Base-by-base conservation (phyloP, 257 asterid genomes). In the Solanum corneliomulleri region DNA sequence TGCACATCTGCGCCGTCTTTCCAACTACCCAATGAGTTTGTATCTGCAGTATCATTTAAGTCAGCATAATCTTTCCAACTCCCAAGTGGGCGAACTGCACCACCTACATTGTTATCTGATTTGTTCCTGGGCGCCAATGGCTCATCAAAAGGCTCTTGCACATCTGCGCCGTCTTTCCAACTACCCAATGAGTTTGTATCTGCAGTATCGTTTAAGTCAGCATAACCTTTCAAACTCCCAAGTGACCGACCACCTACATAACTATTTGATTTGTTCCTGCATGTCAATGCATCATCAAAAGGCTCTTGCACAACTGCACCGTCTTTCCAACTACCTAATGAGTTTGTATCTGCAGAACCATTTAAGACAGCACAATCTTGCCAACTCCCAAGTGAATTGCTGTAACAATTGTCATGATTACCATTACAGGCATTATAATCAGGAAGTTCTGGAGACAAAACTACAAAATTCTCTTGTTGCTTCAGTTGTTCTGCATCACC, bases 251-350 rank as follows among this genome's bases (percentile, higher is more conserved):
- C 41, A 70, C 77, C 25, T 31, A 70, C 77, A 70, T 8, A 33
- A 33, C 44, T 70, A 70, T 70, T 25, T 70, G 77, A 70, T 70
- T 8, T 70, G 12, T 70, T 31, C 44, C 44, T 70, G 25, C 7
- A 2, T 9, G 77, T 8, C 42, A 70, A 70, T 33, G 77, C n/a
- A 7, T 70, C 44, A 70, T 16, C 25, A 70, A 2, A 33, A 70
- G 77, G 77, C 13, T 4, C 77, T 33, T 31, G 25, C 82, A 70
- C 91, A 74, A 91, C 93, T 9, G 86, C 90, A 31, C 89, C 95
- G 49, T 93, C 98, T 86, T 93, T 92, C 95, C 96, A 92, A 89
- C 96, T 91, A 3, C 98, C 94, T 90, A 92, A 47, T 31, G 95
- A 93, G 88, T 93, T 90, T 39, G 95, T 87, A 87, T 94, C 98